These are phyloP conservation scores for Aspergillus hortae DNA, from an alignment of 2,329 filamentous ascomycete species.

Conservation along the genomic window DNA sequence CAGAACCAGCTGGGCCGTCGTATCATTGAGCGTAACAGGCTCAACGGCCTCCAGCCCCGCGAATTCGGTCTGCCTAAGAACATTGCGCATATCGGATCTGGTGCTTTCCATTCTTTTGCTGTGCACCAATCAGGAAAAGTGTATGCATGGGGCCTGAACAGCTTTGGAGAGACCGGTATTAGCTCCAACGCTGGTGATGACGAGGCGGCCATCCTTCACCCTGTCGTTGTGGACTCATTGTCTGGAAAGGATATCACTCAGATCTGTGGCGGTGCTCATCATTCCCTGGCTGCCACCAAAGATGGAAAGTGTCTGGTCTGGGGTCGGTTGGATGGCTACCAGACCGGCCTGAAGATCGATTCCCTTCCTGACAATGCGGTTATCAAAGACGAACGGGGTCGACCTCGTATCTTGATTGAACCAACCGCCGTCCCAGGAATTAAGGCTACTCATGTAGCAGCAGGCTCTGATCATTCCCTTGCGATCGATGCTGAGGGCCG, in stretches of 20 bases:
- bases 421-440: slow-evolving; percentile 62
- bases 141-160: slow-evolving; percentile 83
- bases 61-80: slow-evolving; percentile 57
- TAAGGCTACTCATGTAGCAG: slow-evolving; percentile 56
- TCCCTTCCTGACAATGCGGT: slow-evolving; percentile 57
- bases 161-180: slow-evolving; percentile 75
- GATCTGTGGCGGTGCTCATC: slow-evolving; percentile 71
- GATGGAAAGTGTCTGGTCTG: slow-evolving; percentile 56
- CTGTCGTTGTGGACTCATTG: slow-evolving; percentile 64
- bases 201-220: slow-evolving; percentile 68
- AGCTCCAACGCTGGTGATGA: slow-evolving; percentile 62
- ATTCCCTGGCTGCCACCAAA: slow-evolving; percentile 60
- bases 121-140: slow-evolving; percentile 65
- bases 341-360: slow-evolving; percentile 58
- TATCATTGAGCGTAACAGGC: slow-evolving; percentile 57
- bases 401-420: slow-evolving; percentile 67
- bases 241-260: slow-evolving; percentile 60
- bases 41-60: slow-evolving; percentile 53
- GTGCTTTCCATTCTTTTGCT: slow-evolving; percentile 79
- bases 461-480: slow-evolving; percentile 70
- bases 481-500: slow-evolving; percentile 66
- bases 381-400: slow-evolving; percentile 61
- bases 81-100: slow-evolving; percentile 62
- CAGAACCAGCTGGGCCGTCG: slow-evolving; percentile 67
- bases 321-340: slow-evolving; percentile 58